Evolutionary conservation across 805 yeast genomes (phyloP).

Genomic region (Teunomyces kruisii): DNA sequence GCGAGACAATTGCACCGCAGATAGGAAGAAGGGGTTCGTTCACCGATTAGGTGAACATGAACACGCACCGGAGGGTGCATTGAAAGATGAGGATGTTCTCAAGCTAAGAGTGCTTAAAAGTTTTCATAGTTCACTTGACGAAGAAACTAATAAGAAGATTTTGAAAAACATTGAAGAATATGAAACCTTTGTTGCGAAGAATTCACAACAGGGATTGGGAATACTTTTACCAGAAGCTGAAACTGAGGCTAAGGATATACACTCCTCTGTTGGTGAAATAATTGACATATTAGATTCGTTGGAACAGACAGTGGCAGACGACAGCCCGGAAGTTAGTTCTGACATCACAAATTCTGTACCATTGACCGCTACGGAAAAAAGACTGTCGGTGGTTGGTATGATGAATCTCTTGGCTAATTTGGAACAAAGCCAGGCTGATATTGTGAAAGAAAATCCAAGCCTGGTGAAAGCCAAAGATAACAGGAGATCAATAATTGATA

Average conservation of each 20-base stretch:
- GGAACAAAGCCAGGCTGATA: conserved; percentile 11
- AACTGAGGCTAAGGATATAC: conserved; percentile 4
- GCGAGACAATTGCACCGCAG: neutral
- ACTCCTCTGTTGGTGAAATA: conserved; percentile 28
- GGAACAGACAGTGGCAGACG: neutral
- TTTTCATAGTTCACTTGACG: conserved; percentile 24
- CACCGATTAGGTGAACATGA: conserved; percentile 10
- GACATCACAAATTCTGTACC: neutral
- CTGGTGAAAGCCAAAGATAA: conserved; percentile 15
- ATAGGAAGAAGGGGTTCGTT: conserved; percentile 15
- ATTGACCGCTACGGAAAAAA: neutral
- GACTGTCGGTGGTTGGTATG: conserved; percentile 16
- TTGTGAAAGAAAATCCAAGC: conserved; percentile 9
- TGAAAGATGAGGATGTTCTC: conserved; percentile 7
- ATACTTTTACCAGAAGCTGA: neutral
- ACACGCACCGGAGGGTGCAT: neutral
- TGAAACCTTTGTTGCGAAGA: conserved; percentile 11
- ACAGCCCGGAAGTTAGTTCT: neutral
- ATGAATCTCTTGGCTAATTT: conserved; percentile 13
- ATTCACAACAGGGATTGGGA: neutral
- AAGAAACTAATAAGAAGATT: conserved; percentile 15
- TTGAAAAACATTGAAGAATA: conserved; percentile 14
- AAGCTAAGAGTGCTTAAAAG: conserved; percentile 14
- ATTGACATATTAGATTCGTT: conserved; percentile 23
- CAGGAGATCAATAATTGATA: conserved; percentile 29